Evolutionary conservation across 2,329 filamentous ascomycete species (phyloP).

Genomic region (Hymenoscyphus occultus): DNA sequence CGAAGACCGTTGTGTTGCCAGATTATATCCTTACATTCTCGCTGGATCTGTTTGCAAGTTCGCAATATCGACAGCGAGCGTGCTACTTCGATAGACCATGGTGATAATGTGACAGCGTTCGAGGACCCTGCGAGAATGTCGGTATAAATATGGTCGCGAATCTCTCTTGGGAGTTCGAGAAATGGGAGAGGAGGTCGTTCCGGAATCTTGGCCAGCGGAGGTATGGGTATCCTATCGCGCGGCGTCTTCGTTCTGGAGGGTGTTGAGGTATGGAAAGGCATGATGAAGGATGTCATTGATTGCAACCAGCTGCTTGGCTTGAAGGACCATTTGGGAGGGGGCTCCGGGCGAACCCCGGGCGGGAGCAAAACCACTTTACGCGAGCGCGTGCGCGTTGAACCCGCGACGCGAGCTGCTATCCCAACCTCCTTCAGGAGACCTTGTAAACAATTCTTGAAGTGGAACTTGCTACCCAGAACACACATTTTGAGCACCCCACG

Average conservation of each 20-base stretch:
- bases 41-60: constrained; percentile 33
- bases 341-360: background rate
- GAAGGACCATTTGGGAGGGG: background rate
- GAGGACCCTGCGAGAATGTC: constrained; percentile 27
- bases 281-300: constrained; percentile 6
- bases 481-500: constrained; percentile 18
- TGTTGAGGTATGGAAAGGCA: constrained; percentile 8
- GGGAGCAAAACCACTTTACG: constrained; percentile 30
- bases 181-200: constrained; percentile 15
- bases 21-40: constrained; percentile 34
- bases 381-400: constrained; percentile 23
- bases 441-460: constrained; percentile 2
- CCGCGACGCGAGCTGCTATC: constrained; percentile 19
- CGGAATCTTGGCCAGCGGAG: background rate
- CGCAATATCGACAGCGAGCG: constrained; percentile 30
- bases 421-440: constrained; percentile 22
- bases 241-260: constrained; percentile 6
- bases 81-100: constrained; percentile 31
- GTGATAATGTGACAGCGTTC: constrained; percentile 26
- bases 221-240: background rate
- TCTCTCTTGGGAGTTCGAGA: constrained; percentile 32
- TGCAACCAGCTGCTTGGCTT: background rate
- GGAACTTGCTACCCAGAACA: constrained; percentile 4
- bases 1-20: constrained; percentile 30
- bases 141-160: constrained; percentile 34